Conservation (phyloP, 2,329 filamentous ascomycete species). For the Cladosporium colombiae region DNA sequence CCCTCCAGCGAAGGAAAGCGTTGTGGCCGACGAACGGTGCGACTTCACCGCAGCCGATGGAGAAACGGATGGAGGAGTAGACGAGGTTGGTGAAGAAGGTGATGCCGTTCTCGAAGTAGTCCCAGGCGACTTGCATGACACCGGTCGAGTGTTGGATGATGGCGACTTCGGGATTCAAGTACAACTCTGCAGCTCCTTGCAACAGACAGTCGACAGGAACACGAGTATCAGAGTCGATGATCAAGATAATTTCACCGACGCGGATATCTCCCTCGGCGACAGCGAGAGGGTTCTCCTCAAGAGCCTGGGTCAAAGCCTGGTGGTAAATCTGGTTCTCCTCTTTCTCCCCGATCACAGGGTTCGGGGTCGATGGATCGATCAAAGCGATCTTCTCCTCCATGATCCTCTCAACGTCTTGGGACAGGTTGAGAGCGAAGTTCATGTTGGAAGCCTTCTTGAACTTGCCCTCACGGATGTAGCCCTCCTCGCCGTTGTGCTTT, state of each 20-base stretch:
- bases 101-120: constrained; percentile 74
- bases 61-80: constrained; percentile 71
- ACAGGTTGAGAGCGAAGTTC: constrained; percentile 65
- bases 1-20: constrained; percentile 70
- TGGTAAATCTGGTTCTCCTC: constrained; percentile 66
- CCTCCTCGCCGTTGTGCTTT: constrained; percentile 53
- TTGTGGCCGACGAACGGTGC: constrained; percentile 79
- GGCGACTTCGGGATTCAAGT: constrained; percentile 66
- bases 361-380: constrained; percentile 52
- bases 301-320: constrained; percentile 62
- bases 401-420: constrained; percentile 51
- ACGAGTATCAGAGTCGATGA: constrained; percentile 70
- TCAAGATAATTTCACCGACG: constrained; percentile 64
- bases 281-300: constrained; percentile 63
- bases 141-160: constrained; percentile 73
- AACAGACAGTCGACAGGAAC: constrained; percentile 69
- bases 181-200: constrained; percentile 73
- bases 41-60: constrained; percentile 70
- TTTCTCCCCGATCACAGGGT: constrained; percentile 60
- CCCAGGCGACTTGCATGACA: constrained; percentile 73
- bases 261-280: constrained; percentile 64
- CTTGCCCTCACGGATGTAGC: constrained; percentile 60
- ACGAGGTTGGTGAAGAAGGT: constrained; percentile 79
- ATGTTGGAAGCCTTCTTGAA: constrained; percentile 71
- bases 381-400: constrained; percentile 62